Evolutionary conservation across 2,329 filamentous ascomycete genomes (phyloP), one percentile per base, ranked within the genome.

Genomic region (Neonectria coccinea): DNA sequence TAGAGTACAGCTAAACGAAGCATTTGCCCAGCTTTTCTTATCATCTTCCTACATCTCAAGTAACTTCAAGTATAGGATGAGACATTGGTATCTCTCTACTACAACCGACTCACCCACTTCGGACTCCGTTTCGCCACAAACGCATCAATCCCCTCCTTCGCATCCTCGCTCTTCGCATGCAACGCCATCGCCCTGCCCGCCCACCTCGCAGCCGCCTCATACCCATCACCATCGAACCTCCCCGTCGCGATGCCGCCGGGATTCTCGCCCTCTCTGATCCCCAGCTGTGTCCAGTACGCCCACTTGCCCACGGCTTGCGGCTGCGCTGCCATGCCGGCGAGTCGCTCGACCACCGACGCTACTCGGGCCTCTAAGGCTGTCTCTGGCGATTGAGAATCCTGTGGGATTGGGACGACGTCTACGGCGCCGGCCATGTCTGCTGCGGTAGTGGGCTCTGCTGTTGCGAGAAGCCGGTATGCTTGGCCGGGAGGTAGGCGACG

Each of bases 241-340:
- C 12, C 9, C 11, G 39, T 9, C 1, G 14, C 20, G 10, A 6
- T 20, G 4, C 4, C 14, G 4, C 59, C 59, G 8, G 51, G 48
- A 4, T 50, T 45, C 1, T 56, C 22, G 0, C 53, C 29, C 1
- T 41, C 59, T 1, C 62, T 50, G 4, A 74, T 64, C 0, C 64
- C 64, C 10, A 74, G 36, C 16, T 74, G 72, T 0, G 72, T 63
- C 70, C 72, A 70, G 12, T 66, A 74, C 1, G 72, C 69, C 72
- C 72, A 74, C 55, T 74, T 74, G 0, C 72, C 72, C 5, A 72
- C 22, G 0, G 70, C 72, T 9, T 72, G 69, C 9, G 70, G 67
- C 14, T 70, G 70, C 0, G 70, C 48, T 1, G 72, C 64, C 54
- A 68, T 70, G 0, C n/a, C n/a, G 2, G 44, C 58, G 4, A 74